phyloP scores from a whole-genome alignment of 1,284 basidiomycete species.

The Cutaneotrichosporon dermatis region DNA sequence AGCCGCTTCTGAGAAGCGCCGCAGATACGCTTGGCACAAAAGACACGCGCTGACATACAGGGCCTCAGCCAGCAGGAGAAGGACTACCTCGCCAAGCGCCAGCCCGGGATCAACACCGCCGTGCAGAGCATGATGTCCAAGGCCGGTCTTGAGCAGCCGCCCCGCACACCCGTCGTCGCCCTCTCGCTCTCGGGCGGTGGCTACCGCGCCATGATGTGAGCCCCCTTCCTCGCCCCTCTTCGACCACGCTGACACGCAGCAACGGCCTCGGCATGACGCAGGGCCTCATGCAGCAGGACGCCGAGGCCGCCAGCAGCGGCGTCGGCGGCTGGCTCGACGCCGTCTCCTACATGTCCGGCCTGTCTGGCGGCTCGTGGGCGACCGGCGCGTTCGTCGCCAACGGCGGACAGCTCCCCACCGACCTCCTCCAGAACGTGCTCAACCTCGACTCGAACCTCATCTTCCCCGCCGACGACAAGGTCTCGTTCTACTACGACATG shows the following conservation, averaged over 20 bases:
- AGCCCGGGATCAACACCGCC: constrained; percentile 24
- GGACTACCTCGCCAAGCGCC: constrained; percentile 30
- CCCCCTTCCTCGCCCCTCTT: not conserved
- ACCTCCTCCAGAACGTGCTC: constrained; percentile 46
- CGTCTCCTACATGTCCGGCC: constrained; percentile 44
- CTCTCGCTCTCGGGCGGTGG: constrained; percentile 52
- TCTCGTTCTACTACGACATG: constrained; percentile 54
- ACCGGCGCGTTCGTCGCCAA: constrained; percentile 45
- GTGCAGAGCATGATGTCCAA: constrained; percentile 30
- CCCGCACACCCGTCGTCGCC: constrained; percentile 46
- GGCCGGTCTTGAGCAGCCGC: constrained; percentile 31
- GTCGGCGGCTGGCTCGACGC: constrained; percentile 45
- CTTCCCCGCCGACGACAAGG: constrained; percentile 69
- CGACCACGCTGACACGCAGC: constrained; percentile 3
- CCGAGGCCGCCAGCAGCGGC: constrained; percentile 10
- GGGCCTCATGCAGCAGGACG: constrained; percentile 9
- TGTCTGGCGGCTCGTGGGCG: constrained; percentile 47
- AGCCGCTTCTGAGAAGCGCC: constrained; percentile 5
- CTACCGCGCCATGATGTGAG: constrained; percentile 51
- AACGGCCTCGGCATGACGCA: constrained; percentile 22
- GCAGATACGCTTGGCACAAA: constrained; percentile 27
- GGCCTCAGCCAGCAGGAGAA: constrained; percentile 34
- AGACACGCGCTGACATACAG: constrained; percentile 5
- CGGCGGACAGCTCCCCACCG: constrained; percentile 35
- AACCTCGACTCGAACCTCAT: constrained; percentile 51